Evolutionary conservation across 495 filamentous ascomycete species (phyloP).

Genomic region (Astrocystis sublimbata): DNA sequence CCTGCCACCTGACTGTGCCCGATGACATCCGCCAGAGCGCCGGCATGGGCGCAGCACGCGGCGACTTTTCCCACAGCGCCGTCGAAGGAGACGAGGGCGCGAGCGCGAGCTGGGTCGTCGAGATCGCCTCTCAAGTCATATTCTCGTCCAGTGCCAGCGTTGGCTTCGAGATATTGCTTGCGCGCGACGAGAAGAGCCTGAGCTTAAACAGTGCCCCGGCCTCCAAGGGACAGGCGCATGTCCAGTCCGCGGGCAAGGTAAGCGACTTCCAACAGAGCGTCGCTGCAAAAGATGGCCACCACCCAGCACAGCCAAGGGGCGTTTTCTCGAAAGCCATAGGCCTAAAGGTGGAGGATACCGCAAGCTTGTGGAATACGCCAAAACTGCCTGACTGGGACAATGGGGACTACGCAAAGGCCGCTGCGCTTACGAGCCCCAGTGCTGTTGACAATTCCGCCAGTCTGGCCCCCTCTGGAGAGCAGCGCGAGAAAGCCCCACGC

Average conservation of each 20-base stretch:
- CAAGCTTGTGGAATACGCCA: conserved; percentile 86
- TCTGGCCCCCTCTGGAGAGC: conserved; percentile 16
- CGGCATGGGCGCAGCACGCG: conserved; percentile 36
- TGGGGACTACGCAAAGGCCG: conserved; percentile 22
- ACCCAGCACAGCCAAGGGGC: conserved; percentile 62
- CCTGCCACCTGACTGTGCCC: conserved; percentile 73
- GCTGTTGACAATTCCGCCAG: conserved; percentile 17
- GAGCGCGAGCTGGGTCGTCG: conserved; percentile 83
- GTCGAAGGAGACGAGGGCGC: conserved; percentile 37
- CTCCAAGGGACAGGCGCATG: conserved; percentile 43
- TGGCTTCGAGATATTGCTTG: conserved; percentile 84
- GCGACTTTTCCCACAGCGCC: conserved; percentile 38
- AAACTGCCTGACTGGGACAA: conserved; percentile 67
- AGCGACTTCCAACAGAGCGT: conserved; percentile 65
- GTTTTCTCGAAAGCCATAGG: conserved; percentile 77
- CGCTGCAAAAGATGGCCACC: conserved; percentile 47
- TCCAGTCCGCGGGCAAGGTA: conserved; percentile 63
- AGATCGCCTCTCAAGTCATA: conserved; percentile 87
- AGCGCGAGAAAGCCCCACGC: conserved; percentile 26
- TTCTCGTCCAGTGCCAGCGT: conserved; percentile 87
- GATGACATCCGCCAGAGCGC: conserved; percentile 62
- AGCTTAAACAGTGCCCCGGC: conserved; percentile 60
- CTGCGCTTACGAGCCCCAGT: conserved; percentile 28
- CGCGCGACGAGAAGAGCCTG: conserved; percentile 80
- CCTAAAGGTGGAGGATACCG: conserved; percentile 82